phyloP scores from a whole-genome alignment of 805 yeast species.

The Saccharomycopsis capsularis region DNA sequence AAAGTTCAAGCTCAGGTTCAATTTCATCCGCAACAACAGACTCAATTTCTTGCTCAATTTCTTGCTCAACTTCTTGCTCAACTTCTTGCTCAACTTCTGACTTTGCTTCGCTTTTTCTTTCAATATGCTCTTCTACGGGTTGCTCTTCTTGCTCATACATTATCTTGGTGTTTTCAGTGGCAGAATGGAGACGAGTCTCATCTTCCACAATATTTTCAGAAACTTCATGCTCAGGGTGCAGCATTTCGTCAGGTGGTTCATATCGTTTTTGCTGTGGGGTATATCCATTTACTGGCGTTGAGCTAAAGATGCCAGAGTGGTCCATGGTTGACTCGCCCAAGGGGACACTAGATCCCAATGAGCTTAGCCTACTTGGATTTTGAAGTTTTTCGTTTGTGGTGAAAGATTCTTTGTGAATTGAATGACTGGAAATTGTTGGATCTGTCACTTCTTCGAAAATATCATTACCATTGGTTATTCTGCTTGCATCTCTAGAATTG shows the following conservation, averaged over 20 bases:
- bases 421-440: constrained; percentile 4
- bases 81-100: neutral
- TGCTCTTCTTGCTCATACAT: neutral
- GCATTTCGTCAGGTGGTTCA: constrained; percentile 1
- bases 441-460: constrained; percentile 5
- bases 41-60: neutral
- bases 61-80: neutral
- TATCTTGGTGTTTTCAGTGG: neutral
- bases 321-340: constrained; percentile 20
- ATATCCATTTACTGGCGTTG: neutral
- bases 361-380: constrained; percentile 11
- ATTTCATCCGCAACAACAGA: no score
- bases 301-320: neutral
- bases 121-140: constrained; percentile 2
- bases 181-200: neutral
- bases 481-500: neutral
- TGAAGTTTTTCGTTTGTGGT: neutral
- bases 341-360: constrained; percentile 17
- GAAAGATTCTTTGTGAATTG: constrained; percentile 2
- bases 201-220: neutral
- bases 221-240: neutral
- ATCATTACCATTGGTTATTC: neutral
- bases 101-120: neutral
- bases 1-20: no score
- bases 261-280: neutral